Percentiles rank a stretch among this genome's conserved stretches.
These are phyloP conservation scores for Gentiana macrophylla DNA, from an alignment of 257 asterid genomes.

Conservation along the genomic window DNA sequence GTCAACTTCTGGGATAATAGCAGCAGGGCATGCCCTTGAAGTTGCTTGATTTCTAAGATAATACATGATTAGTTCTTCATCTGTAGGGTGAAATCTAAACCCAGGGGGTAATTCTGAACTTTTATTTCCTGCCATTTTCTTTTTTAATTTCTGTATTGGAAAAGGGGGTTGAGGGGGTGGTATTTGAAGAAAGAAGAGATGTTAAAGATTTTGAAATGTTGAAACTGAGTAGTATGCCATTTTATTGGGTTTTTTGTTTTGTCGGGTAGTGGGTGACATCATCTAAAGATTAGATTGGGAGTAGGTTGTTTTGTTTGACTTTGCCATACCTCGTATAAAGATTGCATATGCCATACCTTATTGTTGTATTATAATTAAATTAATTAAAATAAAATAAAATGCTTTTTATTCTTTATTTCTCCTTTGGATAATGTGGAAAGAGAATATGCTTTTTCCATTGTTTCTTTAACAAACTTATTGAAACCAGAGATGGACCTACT, in stretches of 20 bases:
- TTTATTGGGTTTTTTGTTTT: constrained; percentile 16
- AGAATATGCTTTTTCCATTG: constrained; percentile 25
- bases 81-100: constrained; percentile 82
- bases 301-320: constrained; percentile 20
- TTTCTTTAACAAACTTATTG: constrained; percentile 40
- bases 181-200: neutral
- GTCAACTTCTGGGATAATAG: constrained; percentile 71
- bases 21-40: constrained; percentile 55
- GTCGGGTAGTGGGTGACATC: constrained; percentile 27
- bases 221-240: constrained; percentile 7
- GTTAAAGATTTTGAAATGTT: constrained; percentile 19
- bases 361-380: neutral
- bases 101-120: constrained; percentile 73
- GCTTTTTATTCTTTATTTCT: constrained; percentile 8
- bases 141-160: neutral
- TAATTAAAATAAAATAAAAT: constrained; percentile 9
- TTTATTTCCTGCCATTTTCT: constrained; percentile 39
- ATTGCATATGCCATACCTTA: constrained; percentile 17
- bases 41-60: constrained; percentile 64
- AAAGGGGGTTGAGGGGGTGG: neutral
- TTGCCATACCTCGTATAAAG: constrained; percentile 14
- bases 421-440: constrained; percentile 23
- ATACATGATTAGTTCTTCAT: constrained; percentile 66
- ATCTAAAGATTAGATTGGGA: constrained; percentile 19
- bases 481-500: too few species aligned